Conservation (phyloP, 805 yeast species). For the Cyberlindnera subsufficiens region DNA sequence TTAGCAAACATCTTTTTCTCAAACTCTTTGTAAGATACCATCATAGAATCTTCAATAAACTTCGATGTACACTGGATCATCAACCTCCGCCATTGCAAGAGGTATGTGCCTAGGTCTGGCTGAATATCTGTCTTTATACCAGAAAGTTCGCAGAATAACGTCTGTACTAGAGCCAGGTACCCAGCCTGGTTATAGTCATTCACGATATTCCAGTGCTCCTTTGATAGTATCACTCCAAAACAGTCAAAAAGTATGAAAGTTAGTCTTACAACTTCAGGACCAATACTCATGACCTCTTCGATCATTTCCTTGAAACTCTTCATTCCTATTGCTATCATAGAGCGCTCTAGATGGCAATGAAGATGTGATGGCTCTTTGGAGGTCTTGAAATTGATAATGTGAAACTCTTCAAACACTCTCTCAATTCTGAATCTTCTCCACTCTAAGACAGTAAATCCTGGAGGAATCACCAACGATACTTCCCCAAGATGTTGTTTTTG, state of each 20-base stretch:
- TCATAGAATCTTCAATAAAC: neutral
- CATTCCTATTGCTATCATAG: constrained; percentile 1
- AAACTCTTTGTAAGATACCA: constrained; percentile 1
- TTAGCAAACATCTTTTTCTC: constrained; percentile 3
- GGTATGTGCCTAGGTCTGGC: neutral
- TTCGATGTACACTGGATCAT: constrained; percentile 1
- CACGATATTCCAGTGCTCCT: neutral
- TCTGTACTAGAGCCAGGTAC: neutral
- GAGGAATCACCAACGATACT: neutral
- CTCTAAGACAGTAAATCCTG: neutral
- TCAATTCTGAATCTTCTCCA: neutral
- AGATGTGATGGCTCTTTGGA: no score
- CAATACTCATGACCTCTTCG: neutral
- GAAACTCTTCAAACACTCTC: neutral
- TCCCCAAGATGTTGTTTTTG: neutral
- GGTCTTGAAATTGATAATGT: neutral
- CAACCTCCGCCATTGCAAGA: neutral
- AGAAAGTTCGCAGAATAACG: neutral
- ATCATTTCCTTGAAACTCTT: neutral
- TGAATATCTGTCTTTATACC: neutral
- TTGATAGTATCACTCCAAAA: neutral
- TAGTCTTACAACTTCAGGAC: neutral
- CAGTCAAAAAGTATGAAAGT: neutral
- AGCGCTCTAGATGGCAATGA: no score
- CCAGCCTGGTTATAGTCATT: neutral